Evolutionary conservation across 768 basidiomycete genomes (phyloP).

Genomic region (Lanmaoa pseudosensibilis): DNA sequence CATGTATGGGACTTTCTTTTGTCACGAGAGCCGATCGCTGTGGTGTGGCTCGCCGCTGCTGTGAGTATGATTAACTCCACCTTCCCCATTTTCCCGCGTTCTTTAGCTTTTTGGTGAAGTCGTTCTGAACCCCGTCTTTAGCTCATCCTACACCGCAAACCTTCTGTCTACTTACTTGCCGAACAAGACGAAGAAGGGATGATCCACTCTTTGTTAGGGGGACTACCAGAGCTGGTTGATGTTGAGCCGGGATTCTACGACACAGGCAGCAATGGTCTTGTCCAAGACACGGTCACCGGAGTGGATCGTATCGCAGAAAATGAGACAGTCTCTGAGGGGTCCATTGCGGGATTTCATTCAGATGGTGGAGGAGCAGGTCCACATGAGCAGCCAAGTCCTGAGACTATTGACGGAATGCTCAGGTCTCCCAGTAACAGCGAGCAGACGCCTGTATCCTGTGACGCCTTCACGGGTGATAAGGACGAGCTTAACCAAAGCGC

Average conservation of each 20-base stretch:
- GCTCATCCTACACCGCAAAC: slow-evolving; percentile 74
- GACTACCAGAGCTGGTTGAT: slow-evolving; percentile 53
- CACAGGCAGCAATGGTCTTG: background rate
- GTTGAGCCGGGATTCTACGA: slow-evolving; percentile 2
- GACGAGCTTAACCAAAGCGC: background rate
- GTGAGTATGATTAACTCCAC: slow-evolving; percentile 46
- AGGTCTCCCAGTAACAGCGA: background rate
- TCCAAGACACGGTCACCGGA: background rate
- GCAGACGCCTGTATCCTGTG: background rate
- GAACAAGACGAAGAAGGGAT: slow-evolving; percentile 78
- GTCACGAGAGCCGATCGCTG: slow-evolving; percentile 74
- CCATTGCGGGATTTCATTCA: background rate
- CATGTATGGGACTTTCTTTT: slow-evolving; percentile 91
- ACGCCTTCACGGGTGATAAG: background rate
- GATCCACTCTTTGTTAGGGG: slow-evolving; percentile 72
- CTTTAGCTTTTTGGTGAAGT: background rate
- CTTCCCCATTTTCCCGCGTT: background rate
- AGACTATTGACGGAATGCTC: background rate
- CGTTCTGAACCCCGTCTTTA: slow-evolving; percentile 31
- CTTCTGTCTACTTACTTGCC: slow-evolving; percentile 59
- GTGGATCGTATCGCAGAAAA: background rate
- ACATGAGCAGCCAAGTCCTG: background rate
- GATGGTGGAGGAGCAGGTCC: background rate
- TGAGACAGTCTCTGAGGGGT: background rate
- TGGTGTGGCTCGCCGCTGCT: slow-evolving; percentile 81